These are phyloP conservation scores for Fusarium hostae DNA, from an alignment of 2,329 filamentous ascomycete species.

Conservation along the genomic window DNA sequence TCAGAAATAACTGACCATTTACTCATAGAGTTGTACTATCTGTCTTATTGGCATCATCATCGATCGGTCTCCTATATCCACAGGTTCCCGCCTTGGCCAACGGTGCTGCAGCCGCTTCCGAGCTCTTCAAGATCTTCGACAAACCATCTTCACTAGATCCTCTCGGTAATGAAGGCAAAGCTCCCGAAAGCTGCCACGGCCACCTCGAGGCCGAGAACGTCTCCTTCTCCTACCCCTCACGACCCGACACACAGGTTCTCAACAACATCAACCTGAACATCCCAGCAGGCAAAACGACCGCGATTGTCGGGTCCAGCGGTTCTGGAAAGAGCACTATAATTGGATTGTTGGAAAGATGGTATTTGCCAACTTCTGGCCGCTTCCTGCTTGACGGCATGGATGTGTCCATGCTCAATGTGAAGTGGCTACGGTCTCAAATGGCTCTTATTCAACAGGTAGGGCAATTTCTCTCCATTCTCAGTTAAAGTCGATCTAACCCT, in stretches of 20 bases:
- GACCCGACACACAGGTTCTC: conserved; percentile 67
- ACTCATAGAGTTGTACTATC: conserved; percentile 18
- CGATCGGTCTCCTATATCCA: conserved; percentile 18
- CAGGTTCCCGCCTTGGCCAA: conserved; percentile 26
- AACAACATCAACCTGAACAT: conserved; percentile 65
- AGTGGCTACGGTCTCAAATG: conserved; percentile 60
- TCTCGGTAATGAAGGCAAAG: not conserved
- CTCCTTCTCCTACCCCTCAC: conserved; percentile 73
- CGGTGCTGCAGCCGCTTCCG: conserved; percentile 25
- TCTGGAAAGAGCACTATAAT: conserved; percentile 77
- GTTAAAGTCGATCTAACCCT: not conserved
- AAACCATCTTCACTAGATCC: conserved; percentile 27
- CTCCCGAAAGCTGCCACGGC: conserved; percentile 36
- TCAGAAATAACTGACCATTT: not conserved
- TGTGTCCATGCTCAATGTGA: conserved; percentile 53
- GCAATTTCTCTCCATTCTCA: fast-evolving
- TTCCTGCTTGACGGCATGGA: conserved; percentile 54
- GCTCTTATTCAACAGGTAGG: conserved; percentile 52
- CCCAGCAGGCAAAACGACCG: conserved; percentile 70
- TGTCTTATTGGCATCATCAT: conserved; percentile 26
- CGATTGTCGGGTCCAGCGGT: conserved; percentile 76
- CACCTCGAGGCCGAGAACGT: conserved; percentile 66
- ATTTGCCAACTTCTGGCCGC: conserved; percentile 51
- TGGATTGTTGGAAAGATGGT: conserved; percentile 74
- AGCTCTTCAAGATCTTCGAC: conserved; percentile 29